Percentiles rank a stretch among this genome's conserved stretches.
phyloP scores from a whole-genome alignment of 2,329 filamentous ascomycete genomes.

The Periconia digitata region DNA sequence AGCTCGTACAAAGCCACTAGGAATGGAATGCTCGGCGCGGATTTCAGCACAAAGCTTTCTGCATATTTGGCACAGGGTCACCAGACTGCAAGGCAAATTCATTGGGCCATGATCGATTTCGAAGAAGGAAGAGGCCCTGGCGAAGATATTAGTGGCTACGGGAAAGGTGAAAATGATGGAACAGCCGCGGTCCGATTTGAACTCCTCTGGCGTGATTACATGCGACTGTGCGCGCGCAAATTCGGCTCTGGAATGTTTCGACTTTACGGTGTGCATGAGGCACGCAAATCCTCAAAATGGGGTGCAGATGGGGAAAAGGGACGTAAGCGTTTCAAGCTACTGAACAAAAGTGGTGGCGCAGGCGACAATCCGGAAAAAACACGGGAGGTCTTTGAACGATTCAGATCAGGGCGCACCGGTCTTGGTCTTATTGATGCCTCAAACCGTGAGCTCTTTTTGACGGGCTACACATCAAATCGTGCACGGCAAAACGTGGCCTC shows the following conservation, averaged over 20 bases:
- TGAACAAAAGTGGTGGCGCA: conserved; percentile 28
- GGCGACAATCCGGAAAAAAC: conserved; percentile 50
- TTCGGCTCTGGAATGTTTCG: conserved; percentile 67
- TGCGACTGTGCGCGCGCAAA: conserved; percentile 73
- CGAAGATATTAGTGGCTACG: conserved; percentile 55
- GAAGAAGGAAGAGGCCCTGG: conserved; percentile 61
- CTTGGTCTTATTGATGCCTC: conserved; percentile 77
- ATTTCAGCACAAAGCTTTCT: conserved; percentile 77
- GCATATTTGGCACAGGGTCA: conserved; percentile 72
- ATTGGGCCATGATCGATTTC: conserved; percentile 67
- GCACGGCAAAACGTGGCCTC: conserved; percentile 75
- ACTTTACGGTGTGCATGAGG: conserved; percentile 63
- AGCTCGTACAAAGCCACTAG: conserved; percentile 68
- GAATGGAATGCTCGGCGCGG: conserved; percentile 69
- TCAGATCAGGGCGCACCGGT: conserved; percentile 67
- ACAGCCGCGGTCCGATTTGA: conserved; percentile 71
- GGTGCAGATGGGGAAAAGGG: conserved; percentile 10
- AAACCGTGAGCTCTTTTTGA: conserved; percentile 72
- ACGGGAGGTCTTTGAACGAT: conserved; percentile 56
- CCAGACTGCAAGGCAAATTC: conserved; percentile 72
- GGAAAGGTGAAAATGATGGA: conserved; percentile 70
- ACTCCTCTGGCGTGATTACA: conserved; percentile 76
- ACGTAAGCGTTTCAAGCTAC: conserved; percentile 38
- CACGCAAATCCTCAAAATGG: conserved; percentile 22
- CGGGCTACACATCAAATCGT: conserved; percentile 77